Evolutionary conservation across 306 rosid genomes (phyloP).

Genomic region (Leucaena leucocephala): DNA sequence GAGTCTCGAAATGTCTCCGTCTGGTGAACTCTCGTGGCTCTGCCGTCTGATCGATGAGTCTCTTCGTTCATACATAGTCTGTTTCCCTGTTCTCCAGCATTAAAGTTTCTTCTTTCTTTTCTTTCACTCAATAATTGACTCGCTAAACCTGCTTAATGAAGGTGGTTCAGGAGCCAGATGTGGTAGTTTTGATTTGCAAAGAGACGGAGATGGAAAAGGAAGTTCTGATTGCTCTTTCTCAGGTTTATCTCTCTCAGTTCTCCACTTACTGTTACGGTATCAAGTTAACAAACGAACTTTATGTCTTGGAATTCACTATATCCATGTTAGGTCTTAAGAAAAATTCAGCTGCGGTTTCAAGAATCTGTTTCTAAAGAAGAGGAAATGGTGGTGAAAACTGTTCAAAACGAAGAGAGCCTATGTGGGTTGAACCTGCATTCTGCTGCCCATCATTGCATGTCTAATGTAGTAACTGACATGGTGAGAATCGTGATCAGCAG

Average conservation of each 20-base stretch:
- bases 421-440: slow-evolving; percentile 27
- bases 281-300: neutral
- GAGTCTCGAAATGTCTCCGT: slow-evolving; percentile 37
- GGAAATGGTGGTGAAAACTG: slow-evolving; percentile 11
- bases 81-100: slow-evolving; percentile 34
- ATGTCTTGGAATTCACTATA: neutral
- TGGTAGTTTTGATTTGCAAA: slow-evolving; percentile 28
- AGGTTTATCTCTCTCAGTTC: slow-evolving; percentile 40
- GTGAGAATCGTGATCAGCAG: slow-evolving; percentile 31
- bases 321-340: slow-evolving; percentile 42
- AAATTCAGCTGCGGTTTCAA: slow-evolving; percentile 48
- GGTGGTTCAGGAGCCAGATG: slow-evolving; percentile 44
- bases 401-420: neutral
- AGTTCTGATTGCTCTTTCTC: slow-evolving; percentile 51
- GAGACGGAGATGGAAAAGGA: slow-evolving; percentile 46
- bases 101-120: neutral
- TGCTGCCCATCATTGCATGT: slow-evolving; percentile 42
- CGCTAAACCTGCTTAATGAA: neutral
- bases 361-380: slow-evolving; percentile 33
- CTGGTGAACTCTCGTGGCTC: slow-evolving; percentile 52
- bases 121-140: neutral
- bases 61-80: slow-evolving; percentile 59
- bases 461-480: slow-evolving; percentile 31
- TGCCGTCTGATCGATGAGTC: slow-evolving; percentile 58
- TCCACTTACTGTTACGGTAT: neutral